Evolutionary conservation across 1,139 yeast genomes (phyloP).

Genomic region (Debaryomyces singareniensis): DNA sequence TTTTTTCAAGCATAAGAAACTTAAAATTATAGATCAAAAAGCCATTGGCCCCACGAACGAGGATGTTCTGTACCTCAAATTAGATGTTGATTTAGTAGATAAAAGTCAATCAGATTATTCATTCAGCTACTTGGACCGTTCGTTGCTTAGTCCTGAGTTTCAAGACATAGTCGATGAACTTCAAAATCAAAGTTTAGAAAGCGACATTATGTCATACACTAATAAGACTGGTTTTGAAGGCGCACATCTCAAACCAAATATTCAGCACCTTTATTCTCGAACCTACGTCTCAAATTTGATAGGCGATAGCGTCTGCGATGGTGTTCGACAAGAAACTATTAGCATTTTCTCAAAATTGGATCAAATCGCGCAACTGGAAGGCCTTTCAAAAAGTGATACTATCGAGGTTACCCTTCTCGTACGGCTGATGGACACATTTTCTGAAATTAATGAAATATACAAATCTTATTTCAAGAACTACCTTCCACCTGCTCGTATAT

Average conservation of each 20-base stretch:
- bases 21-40: constrained; percentile 38
- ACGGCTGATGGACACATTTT: constrained; percentile 59
- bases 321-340: constrained; percentile 38
- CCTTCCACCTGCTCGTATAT: constrained; percentile 82
- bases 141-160: constrained; percentile 47
- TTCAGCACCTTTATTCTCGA: constrained; percentile 18
- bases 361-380: constrained; percentile 18
- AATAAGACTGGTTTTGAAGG: constrained; percentile 12
- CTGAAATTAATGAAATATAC: constrained; percentile 55
- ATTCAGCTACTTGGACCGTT: constrained; percentile 22
- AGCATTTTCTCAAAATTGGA: constrained; percentile 44
- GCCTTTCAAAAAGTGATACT: constrained; percentile 31
- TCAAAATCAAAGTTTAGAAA: neutral
- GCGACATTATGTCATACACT: neutral
- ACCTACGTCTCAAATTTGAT: constrained; percentile 46
- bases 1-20: constrained; percentile 50
- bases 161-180: constrained; percentile 16
- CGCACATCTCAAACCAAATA: constrained; percentile 21
- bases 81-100: constrained; percentile 35
- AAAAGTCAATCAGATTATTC: constrained; percentile 18
- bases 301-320: constrained; percentile 10
- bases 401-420: constrained; percentile 58
- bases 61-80: constrained; percentile 62
- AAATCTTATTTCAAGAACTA: constrained; percentile 47
- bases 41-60: constrained; percentile 44